Percentiles rank a stretch among this genome's conserved stretches.
phyloP scores from a whole-genome alignment of 164 flowering plant genomes.

The Liriodendron chinense region DNA sequence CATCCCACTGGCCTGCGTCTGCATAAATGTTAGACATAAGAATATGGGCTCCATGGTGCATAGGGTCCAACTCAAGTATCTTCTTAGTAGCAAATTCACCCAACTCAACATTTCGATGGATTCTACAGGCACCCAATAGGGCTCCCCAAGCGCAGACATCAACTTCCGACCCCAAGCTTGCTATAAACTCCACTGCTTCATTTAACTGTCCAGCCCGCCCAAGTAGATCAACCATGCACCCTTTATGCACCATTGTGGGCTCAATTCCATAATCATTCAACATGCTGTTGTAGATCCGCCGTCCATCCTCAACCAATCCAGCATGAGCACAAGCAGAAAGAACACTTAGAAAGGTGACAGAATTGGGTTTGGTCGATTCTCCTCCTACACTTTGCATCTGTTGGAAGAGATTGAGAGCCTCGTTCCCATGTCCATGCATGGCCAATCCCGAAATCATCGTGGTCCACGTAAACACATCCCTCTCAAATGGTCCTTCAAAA shows the following conservation, averaged over 20 bases:
- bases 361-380: slow-evolving; percentile 12
- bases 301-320: slow-evolving; percentile 15
- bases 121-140: slow-evolving; percentile 40
- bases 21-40: slow-evolving; percentile 43
- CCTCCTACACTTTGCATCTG: slow-evolving; percentile 13
- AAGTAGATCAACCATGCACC: slow-evolving; percentile 21
- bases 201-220: slow-evolving; percentile 19
- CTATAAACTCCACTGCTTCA: slow-evolving; percentile 19
- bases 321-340: slow-evolving; percentile 20
- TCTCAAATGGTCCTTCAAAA: slow-evolving; percentile 12
- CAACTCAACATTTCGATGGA: slow-evolving; percentile 38
- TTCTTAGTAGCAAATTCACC: slow-evolving; percentile 31
- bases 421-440: slow-evolving; percentile 16
- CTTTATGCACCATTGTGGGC: slow-evolving; percentile 17
- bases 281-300: slow-evolving; percentile 13
- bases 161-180: slow-evolving; percentile 32
- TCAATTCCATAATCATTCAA: slow-evolving; percentile 9
- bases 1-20: slow-evolving; percentile 33
- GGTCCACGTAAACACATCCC: slow-evolving; percentile 19
- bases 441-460: slow-evolving; percentile 21
- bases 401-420: slow-evolving; percentile 10
- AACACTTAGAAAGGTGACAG: slow-evolving; percentile 18
- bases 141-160: slow-evolving; percentile 42
- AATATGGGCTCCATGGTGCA: slow-evolving; percentile 38
- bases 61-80: slow-evolving; percentile 32